Evolutionary conservation across 2,329 filamentous ascomycete genomes (phyloP), one percentile per base, ranked within the genome.

Genomic region (Curvularia eragrostidis): DNA sequence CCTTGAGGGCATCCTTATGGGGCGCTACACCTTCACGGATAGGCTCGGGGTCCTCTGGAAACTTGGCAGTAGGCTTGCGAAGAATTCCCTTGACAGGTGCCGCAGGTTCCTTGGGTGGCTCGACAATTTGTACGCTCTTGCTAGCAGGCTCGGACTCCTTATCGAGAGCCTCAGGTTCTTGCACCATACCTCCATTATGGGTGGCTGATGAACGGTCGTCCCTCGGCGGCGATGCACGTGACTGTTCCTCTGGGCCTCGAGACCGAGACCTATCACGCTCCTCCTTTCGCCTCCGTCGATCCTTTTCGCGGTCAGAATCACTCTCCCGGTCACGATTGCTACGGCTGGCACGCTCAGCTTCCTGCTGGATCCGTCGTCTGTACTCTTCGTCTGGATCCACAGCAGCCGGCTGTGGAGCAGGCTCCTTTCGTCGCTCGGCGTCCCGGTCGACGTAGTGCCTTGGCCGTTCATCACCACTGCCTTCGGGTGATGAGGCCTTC

Each of bases 11-110:
- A 72, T 96, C 92, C 78, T 96, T 97, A 72, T 96, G 86, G n/a
- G 93, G 93, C 1, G 93, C 93, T 6, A 97, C 94, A 15, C 93
- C 94, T 75, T 97, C 94, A 19, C 93, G 86, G 34, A 96, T 84
- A 0, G 91, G 89, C 64, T 93, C 89, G 0, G 87, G 86, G 61
- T 97, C 90, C 71, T 97, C 93, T 0, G 94, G 94, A 69, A 97
- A 98, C 69, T 89, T 90, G 24, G 84, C 83, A 15, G 87, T 92
- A 0, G 94, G 93, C 53, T 86, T 85, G 76, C 96, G 95, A 42
- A 98, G 82, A 55, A 98, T 98, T 15, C 93, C 89, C 76, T 90
- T 95, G 38, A 69, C 61, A 9, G 58, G 91, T 18, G 87, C 85
- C 63, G 91, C 90, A 39, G 84, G 83, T 18, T 91, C 89, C 53